A percentile compares a stretch with the other conserved stretches of the same genome.
Evolutionary conservation across 805 yeast genomes (phyloP).

Genomic region (Yarrowia sp.): DNA sequence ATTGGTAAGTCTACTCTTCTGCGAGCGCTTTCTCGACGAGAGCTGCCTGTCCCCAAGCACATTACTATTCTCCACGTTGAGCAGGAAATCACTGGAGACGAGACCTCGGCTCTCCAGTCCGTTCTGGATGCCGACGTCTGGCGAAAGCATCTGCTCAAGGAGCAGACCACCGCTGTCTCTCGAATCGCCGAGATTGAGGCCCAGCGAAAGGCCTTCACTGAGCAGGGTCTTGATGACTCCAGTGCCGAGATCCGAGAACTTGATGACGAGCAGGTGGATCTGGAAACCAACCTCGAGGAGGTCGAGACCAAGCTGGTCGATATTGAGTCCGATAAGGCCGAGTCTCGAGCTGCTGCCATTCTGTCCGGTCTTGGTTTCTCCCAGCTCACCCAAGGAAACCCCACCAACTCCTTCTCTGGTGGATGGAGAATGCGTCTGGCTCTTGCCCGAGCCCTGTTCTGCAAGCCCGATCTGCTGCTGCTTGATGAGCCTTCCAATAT

Average conservation of each 20-base stretch:
- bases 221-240: constrained; percentile 31
- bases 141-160: constrained; percentile 83
- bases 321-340: constrained; percentile 97
- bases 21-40: constrained; percentile 90
- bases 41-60: constrained; percentile 88
- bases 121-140: constrained; percentile 99
- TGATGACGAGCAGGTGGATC: constrained; percentile 86
- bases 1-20: constrained; percentile 95
- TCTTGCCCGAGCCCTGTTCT: constrained; percentile 95
- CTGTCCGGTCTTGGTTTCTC: constrained; percentile 92
- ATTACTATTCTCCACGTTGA: constrained; percentile 95
- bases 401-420: constrained; percentile 94
- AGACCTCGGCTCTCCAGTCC: constrained; percentile 82
- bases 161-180: constrained; percentile 59
- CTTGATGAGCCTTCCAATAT: constrained; percentile 99
- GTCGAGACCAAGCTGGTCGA: constrained; percentile 79
- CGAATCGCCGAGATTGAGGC: constrained; percentile 72
- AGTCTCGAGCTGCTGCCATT: constrained; percentile 92
- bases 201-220: constrained; percentile 43
- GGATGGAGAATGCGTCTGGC: constrained; percentile 99
- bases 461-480: constrained; percentile 89
- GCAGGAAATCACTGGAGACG: constrained; percentile 95
- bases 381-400: constrained; percentile 71
- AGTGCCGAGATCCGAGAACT: constrained; percentile 61
- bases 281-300: constrained; percentile 72